phyloP scores from a whole-genome alignment of 2,329 filamentous ascomycete species.

The Sordariomycetes sp. region DNA sequence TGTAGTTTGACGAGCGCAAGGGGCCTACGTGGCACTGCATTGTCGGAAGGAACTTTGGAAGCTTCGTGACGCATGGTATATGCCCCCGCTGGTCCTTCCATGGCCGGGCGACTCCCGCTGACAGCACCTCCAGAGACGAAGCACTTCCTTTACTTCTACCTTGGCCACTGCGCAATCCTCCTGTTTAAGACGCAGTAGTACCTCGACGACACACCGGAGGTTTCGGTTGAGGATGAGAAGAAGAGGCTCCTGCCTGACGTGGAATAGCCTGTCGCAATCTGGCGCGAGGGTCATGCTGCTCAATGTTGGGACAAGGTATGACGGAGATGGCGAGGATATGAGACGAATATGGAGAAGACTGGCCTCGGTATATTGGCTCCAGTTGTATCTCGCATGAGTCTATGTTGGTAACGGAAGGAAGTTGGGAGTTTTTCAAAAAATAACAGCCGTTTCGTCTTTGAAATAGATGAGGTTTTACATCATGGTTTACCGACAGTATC shows the following conservation, averaged over 20 bases:
- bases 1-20: conserved; percentile 88
- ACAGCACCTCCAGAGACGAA: conserved; percentile 61
- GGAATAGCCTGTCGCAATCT: background rate
- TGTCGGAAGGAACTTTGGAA: conserved; percentile 95
- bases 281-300: background rate
- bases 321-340: background rate
- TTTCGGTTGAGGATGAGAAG: background rate
- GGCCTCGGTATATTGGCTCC: background rate
- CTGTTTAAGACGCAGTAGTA: conserved; percentile 95
- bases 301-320: background rate
- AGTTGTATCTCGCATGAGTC: background rate
- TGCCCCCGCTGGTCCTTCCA: conserved; percentile 1
- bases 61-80: conserved; percentile 94
- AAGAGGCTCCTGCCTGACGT: background rate
- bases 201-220: background rate
- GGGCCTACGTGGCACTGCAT: conserved; percentile 99
- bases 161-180: conserved; percentile 94
- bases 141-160: conserved; percentile 99
- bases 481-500: background rate
- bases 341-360: background rate
- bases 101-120: background rate
- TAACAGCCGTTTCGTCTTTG: background rate
- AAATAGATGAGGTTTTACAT: background rate
- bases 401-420: background rate
- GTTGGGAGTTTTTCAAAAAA: background rate